phyloP scores from a whole-genome alignment of 176 grass and related monocot genomes.

The Chloris gayana region DNA sequence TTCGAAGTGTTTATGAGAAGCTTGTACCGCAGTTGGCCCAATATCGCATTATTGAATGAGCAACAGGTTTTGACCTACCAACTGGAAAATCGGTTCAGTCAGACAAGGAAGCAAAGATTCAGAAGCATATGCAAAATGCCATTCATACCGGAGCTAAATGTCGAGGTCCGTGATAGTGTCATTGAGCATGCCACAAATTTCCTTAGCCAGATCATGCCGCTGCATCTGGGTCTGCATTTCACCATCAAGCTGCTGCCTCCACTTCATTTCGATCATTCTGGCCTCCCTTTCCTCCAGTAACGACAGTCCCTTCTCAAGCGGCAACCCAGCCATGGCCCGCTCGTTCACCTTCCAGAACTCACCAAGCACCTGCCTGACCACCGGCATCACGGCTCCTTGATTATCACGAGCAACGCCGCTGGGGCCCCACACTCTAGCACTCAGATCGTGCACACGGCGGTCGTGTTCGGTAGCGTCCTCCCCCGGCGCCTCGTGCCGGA shows the following conservation, averaged over 20 bases:
- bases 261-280: background rate
- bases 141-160: conserved; percentile 40
- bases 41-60: conserved; percentile 11
- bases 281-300: background rate
- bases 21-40: background rate
- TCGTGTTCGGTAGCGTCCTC: background rate
- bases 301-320: background rate
- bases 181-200: conserved; percentile 59
- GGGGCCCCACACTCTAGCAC: conserved; percentile 41
- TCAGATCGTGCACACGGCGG: too few relatives aligned
- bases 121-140: conserved; percentile 8
- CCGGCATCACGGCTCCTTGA: background rate
- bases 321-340: background rate
- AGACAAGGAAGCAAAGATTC: conserved; percentile 8
- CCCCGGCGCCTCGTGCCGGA: background rate
- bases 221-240: background rate
- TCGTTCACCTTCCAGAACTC: background rate
- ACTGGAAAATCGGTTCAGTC: background rate
- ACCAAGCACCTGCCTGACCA: background rate
- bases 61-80: background rate
- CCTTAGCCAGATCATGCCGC: conserved; percentile 62
- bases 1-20: background rate
- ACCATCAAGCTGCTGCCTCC: background rate
- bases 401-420: background rate
- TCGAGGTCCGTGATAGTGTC: conserved; percentile 50